Conservation (phyloP, 176 grass and related monocot species). For the Alloteropsis semialata region DNA sequence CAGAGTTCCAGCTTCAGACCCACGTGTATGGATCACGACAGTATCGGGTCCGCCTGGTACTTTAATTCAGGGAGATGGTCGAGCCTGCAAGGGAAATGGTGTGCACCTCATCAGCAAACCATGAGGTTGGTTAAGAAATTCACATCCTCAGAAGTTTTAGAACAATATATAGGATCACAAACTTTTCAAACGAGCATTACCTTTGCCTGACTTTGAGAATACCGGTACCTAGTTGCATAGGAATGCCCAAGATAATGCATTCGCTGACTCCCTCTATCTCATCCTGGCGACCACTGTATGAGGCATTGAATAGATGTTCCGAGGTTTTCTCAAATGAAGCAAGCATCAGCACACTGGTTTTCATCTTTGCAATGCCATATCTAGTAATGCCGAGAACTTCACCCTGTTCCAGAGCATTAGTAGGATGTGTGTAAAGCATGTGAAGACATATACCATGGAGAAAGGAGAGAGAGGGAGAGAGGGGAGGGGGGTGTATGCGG, state of each 20-base stretch:
- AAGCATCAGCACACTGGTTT: conserved; percentile 87
- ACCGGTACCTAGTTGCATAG: conserved; percentile 90
- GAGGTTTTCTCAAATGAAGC: conserved; percentile 96
- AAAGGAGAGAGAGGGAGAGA: no score
- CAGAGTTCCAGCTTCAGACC: not conserved
- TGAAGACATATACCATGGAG: no score
- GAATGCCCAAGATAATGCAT: conserved; percentile 97
- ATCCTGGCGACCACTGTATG: conserved; percentile 73
- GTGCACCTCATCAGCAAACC: not conserved
- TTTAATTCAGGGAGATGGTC: conserved; percentile 78
- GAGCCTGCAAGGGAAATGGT: conserved; percentile 53
- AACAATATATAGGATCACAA: not conserved
- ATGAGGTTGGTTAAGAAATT: not conserved
- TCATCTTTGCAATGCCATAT: conserved; percentile 93
- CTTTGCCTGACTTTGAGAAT: conserved; percentile 97
- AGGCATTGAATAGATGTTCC: conserved; percentile 94
- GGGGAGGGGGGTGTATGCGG: no score
- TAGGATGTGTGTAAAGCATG: conserved; percentile 5
- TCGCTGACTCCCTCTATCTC: conserved; percentile 88
- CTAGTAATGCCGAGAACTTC: conserved; percentile 89
- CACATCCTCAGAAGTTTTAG: not conserved
- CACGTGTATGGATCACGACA: conserved; percentile 34
- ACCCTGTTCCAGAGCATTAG: conserved; percentile 60
- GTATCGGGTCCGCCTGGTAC: conserved; percentile 71
- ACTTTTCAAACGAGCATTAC: conserved; percentile 46